phyloP scores from a whole-genome alignment of 2,329 filamentous ascomycete species.

The Leptographium galeiforme region DNA sequence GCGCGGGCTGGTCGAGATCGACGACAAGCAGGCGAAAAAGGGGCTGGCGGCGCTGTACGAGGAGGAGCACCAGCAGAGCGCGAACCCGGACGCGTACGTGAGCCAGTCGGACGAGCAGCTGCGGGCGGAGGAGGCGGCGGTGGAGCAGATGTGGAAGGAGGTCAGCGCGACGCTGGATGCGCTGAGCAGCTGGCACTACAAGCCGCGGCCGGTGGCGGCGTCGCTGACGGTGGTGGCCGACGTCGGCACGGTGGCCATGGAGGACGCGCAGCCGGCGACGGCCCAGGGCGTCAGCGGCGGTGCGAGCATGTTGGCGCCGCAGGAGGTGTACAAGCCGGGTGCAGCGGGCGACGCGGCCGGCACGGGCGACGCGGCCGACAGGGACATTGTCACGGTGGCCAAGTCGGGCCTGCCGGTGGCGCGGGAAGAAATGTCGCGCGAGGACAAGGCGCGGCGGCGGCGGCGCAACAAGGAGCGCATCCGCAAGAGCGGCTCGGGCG shows the following conservation, averaged over 20 bases:
- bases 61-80: constrained; percentile 69
- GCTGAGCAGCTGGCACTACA: constrained; percentile 89
- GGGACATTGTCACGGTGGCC: constrained; percentile 46
- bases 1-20: constrained; percentile 64
- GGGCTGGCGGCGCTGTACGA: constrained; percentile 89
- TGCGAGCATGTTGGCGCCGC: constrained; percentile 71
- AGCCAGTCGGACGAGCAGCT: constrained; percentile 73
- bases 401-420: constrained; percentile 68
- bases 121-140: constrained; percentile 68
- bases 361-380: constrained; percentile 1
- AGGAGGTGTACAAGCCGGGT: constrained; percentile 82
- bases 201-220: constrained; percentile 72
- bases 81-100: constrained; percentile 66
- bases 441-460: constrained; percentile 66
- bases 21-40: constrained; percentile 78
- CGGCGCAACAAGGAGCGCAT: constrained; percentile 77
- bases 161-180: constrained; percentile 72
- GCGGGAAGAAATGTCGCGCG: constrained; percentile 73
- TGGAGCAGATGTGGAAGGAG: constrained; percentile 71
- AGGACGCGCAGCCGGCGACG: constrained; percentile 81
- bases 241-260: constrained; percentile 84
- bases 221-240: constrained; percentile 78
- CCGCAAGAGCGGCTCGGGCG: constrained; percentile 40
- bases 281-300: constrained; percentile 58
- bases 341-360: constrained; percentile 46